Conservation (phyloP, 176 grass and related monocot genomes). For the Oryza longistaminata region DNA sequence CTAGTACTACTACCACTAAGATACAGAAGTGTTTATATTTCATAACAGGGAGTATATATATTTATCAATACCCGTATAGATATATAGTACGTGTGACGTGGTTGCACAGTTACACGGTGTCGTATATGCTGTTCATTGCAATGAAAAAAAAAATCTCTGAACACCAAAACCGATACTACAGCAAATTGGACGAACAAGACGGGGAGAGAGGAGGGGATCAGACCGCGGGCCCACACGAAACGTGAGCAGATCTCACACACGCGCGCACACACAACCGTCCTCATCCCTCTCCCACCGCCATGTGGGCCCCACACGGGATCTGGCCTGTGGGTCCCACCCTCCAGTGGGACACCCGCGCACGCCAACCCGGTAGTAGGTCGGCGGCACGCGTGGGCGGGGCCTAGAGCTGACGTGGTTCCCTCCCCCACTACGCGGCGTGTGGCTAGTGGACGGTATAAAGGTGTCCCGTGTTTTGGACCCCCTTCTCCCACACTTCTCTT, state of each 20-base stretch:
- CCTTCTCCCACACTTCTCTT: neutral
- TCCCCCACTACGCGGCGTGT: neutral
- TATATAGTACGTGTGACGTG: too few species aligned
- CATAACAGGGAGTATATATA: too few species aligned
- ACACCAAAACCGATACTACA: neutral
- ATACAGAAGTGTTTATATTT: too few species aligned
- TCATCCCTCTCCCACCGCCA: neutral
- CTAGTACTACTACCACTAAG: too few species aligned
- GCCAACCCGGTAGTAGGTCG: neutral
- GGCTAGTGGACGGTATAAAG: constrained; percentile 23
- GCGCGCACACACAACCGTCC: neutral
- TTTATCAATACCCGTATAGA: too few species aligned
- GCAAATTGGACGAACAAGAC: neutral
- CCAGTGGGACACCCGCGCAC: neutral
- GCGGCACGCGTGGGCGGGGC: neutral
- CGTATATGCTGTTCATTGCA: too few species aligned
- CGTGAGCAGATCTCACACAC: neutral
- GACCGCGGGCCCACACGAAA: neutral
- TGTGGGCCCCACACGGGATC: too few species aligned
- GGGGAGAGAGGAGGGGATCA: too few species aligned
- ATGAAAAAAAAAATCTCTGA: too few species aligned
- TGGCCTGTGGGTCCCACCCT: too few species aligned
- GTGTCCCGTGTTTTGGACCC: neutral
- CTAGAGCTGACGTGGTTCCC: neutral
- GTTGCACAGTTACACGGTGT: too few species aligned